Percentiles rank a stretch among this genome's conserved stretches.
Conservation (phyloP, 106 monocot species). For the Dendrobium nobile region DNA sequence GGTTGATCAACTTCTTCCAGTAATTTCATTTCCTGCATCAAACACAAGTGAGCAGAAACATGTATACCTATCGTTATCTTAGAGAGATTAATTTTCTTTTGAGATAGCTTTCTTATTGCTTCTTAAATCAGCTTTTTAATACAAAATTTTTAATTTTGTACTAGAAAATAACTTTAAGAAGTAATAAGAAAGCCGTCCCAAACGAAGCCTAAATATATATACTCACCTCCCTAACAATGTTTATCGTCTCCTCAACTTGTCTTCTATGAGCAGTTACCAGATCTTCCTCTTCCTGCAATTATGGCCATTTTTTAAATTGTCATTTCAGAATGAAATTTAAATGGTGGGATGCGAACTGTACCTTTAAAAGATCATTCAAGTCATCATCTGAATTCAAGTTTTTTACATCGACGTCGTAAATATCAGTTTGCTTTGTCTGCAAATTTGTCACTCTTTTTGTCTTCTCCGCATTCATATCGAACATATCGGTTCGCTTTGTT, state of each 20-base stretch:
- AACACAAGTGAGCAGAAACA: neutral
- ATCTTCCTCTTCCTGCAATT: conserved; percentile 59
- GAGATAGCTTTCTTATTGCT: no score
- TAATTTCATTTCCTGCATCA: conserved; percentile 74
- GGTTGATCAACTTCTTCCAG: conserved; percentile 82
- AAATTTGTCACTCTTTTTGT: conserved; percentile 23
- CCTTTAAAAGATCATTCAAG: neutral
- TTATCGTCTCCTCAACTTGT: conserved; percentile 87
- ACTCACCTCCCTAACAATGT: conserved; percentile 68
- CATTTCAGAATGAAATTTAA: neutral
- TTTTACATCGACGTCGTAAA: neutral
- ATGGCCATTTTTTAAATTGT: neutral
- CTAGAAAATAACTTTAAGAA: no score
- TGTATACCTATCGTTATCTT: neutral
- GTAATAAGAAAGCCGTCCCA: no score
- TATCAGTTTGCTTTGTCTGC: conserved; percentile 47
- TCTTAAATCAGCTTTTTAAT: no score
- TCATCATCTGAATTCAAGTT: neutral
- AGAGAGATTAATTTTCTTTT: neutral
- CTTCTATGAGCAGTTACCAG: conserved; percentile 79
- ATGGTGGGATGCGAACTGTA: neutral
- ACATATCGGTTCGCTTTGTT: conserved; percentile 46
- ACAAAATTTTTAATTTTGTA: no score
- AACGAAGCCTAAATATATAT: neutral
- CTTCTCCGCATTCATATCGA: conserved; percentile 2